Evolutionary conservation across 2,329 filamentous ascomycete species (phyloP), one percentile per base, ranked within the genome.

Genomic region (Pseudogymnoascus sp.): DNA sequence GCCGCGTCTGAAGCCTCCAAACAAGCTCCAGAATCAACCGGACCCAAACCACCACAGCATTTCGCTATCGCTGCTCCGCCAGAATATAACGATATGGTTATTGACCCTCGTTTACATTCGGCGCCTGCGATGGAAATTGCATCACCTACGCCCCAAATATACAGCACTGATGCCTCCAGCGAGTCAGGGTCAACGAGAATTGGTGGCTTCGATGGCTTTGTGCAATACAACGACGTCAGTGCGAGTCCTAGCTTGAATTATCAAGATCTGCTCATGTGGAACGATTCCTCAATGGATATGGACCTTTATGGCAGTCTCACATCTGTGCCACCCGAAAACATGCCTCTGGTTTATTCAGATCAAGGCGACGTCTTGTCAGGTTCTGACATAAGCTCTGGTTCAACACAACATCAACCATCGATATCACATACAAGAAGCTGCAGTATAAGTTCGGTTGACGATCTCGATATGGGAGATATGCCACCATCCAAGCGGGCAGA

Each of bases 201-300:
- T 11, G 74, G 77, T 5, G 68, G 69, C 2, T 65, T 80, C 19
- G 76, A 79, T 23, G 78, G 80, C 12, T 76, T 79, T 60, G 75
- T 79, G 69, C 72, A 73, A 3, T 69, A 78, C 23, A 68, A 67
- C 8, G 68, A 64, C 30, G 74, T 76, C 11, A 77, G 77, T 28
- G 68, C 74, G 2, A 67, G 67, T 0, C 71, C 71, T 0, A 77
- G 77, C 3, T 63, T 73, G 1, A 71, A 69, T 39, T 79, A 79
- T 66, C 74, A 76, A n/a, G 78, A 81, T 49, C 70, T 79, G 38
- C 69, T 79, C 28, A 66, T 74, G 22, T 81, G 78, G 78, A 69
- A 74, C 3, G 76, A 79, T 6, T 80, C 77, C 58, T 68, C 75
- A 0, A 66, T 80, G 39, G 77, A 79, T 7, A 64, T 80, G 11